Percentiles rank a stretch among this genome's conserved stretches.
phyloP scores from a whole-genome alignment of 176 grass and related monocot genomes.

The Triticum dicoccoides region DNA sequence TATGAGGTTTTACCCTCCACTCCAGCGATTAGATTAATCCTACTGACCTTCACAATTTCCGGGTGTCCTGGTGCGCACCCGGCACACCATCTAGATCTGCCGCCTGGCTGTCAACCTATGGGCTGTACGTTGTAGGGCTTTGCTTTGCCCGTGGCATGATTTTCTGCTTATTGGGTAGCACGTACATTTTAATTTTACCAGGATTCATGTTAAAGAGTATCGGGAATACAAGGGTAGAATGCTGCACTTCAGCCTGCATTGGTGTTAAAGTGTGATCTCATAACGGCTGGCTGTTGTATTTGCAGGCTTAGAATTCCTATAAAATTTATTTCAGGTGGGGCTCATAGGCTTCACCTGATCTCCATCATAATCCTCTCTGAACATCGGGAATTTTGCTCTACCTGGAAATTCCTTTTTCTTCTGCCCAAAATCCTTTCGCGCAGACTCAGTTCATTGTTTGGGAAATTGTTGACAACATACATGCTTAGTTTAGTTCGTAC shows the following conservation, averaged over 20 bases:
- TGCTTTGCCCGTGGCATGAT: neutral
- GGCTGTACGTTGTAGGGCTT: neutral
- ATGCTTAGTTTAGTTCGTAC: neutral
- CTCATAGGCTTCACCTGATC: neutral
- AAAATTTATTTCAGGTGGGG: neutral
- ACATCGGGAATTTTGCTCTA: neutral
- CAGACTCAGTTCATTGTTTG: neutral
- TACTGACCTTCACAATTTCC: neutral
- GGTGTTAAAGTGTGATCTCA: neutral
- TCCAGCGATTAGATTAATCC: neutral
- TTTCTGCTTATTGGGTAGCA: neutral
- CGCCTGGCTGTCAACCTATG: no score
- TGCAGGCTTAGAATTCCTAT: neutral
- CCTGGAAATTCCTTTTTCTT: neutral
- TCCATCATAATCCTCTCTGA: neutral
- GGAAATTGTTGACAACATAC: neutral
- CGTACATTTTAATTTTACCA: neutral
- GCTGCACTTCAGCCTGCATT: neutral
- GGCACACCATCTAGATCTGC: neutral
- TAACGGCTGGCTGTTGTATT: neutral
- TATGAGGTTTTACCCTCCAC: neutral
- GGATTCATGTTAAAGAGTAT: neutral
- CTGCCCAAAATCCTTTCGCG: neutral
- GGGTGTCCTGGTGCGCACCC: neutral
- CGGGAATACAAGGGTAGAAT: neutral